Base-by-base conservation (phyloP, 805 yeast genomes). In the Naumovozyma dairenensis region DNA sequence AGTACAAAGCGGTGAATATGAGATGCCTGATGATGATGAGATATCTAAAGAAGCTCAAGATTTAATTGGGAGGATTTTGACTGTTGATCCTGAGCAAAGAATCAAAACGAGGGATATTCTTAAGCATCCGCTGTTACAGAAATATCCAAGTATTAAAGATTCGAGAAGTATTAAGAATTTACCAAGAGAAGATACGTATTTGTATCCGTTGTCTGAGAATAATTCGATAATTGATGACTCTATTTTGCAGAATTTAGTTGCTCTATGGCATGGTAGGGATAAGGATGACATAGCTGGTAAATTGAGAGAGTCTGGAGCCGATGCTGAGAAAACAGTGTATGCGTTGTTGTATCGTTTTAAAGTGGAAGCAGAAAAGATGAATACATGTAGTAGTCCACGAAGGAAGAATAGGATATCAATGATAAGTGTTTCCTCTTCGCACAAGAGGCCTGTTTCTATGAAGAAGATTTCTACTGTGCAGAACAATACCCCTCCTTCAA, bases 1-100 rank as follows among this genome's bases (percentile, higher is more conserved):
- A 55, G 98, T 92, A 16, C 96, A 89, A 62, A 74, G 78, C 35
- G 98, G 98, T 25, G 71, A 73, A 48, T 92, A 77, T 56, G 71
- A 71, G 36, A 83, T 89, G 78, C 96, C 96, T 24, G 68, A 67
- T 28, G 77, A 79, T 38, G 69, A 71, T 30, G 80, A 81, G 42
- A 63, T 92, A 26, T 80, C 94, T 3, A 45, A 65, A 20, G 95
- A 92, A 45, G 97, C 98, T 4, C 77, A 75, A 51, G 96, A 92
- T 58, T 69, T 92, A 42, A 80, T 92, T 34, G 60, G 76, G 40
- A 68, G 69, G 41, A 92, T 92, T 81, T 68, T 92, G 37, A 73
- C 74, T 16, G 93, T 87, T 4, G 75, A 86, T 44, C 97, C 98
- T 12, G 64, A 59, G 18, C 69, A 74, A 26, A 72, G 98, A 59